phyloP scores from a whole-genome alignment of 768 basidiomycete genomes.

The Clitopilus passeckerianus region DNA sequence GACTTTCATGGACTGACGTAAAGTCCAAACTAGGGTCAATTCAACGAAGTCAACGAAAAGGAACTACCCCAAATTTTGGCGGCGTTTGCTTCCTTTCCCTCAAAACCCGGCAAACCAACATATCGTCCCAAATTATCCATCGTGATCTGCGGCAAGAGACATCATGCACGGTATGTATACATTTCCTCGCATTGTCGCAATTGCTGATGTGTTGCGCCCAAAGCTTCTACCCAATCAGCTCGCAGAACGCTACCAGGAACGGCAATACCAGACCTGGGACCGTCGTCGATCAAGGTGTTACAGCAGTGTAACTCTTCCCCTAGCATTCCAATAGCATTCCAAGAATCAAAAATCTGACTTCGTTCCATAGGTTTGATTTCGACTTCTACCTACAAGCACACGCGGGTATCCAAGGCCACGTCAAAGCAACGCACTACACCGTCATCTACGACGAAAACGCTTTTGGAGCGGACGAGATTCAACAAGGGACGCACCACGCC shows the following conservation, averaged over 20 bases:
- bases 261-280: conserved; percentile 81
- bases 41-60: conserved; percentile 47
- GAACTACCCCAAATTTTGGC: conserved; percentile 60
- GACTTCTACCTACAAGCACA: conserved; percentile 74
- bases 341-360: conserved; percentile 1
- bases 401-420: conserved; percentile 66
- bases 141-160: conserved; percentile 74
- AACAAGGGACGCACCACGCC: conserved; percentile 63
- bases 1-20: no score
- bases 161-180: conserved; percentile 48
- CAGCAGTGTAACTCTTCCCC: conserved; percentile 47
- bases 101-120: conserved; percentile 22
- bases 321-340: conserved; percentile 7
- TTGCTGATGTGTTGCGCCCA: neutral
- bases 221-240: conserved; percentile 53
- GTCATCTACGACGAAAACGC: conserved; percentile 75
- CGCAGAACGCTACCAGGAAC: conserved; percentile 48
- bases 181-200: neutral
- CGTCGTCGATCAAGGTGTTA: conserved; percentile 75
- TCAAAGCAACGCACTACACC: conserved; percentile 73
- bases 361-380: conserved; percentile 47
- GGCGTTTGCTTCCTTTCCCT: conserved; percentile 48
- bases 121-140: conserved; percentile 68
- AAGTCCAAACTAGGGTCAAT: no score
- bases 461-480: conserved; percentile 66